Percentiles rank a stretch among this genome's conserved stretches.
phyloP scores from a whole-genome alignment of 192 early-diverging fungal genomes.

The Podila epicladia region DNA sequence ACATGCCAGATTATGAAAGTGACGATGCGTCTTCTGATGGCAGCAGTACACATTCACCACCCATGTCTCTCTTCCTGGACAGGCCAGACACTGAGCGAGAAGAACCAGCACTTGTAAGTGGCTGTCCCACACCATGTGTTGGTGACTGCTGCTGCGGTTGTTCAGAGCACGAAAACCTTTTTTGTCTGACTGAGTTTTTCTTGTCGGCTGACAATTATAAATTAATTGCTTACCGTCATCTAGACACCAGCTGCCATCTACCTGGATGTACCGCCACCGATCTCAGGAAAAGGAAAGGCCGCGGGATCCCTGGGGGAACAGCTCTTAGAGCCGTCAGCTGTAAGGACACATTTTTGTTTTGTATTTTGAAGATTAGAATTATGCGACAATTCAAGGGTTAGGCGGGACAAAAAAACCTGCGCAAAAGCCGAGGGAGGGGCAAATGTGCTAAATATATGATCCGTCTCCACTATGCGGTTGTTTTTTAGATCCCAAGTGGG shows the following conservation, averaged over 20 bases:
- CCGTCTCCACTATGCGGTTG: too few relatives aligned
- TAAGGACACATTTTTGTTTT: slow-evolving; percentile 15
- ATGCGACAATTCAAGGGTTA: too few relatives aligned
- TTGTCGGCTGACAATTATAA: background rate
- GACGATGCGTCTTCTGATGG: slow-evolving; percentile 39
- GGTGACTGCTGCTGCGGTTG: too few relatives aligned
- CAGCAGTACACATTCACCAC: slow-evolving; percentile 36
- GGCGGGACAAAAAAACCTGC: too few relatives aligned
- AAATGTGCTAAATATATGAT: slow-evolving; percentile 5
- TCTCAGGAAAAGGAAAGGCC: slow-evolving; percentile 24
- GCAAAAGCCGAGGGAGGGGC: background rate
- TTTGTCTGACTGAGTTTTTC: slow-evolving; percentile 14
- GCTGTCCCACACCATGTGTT: background rate
- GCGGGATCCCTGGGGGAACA: slow-evolving; percentile 57
- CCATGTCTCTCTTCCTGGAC: slow-evolving; percentile 50
- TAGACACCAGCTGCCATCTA: slow-evolving; percentile 67
- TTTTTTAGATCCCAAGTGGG: slow-evolving; percentile 32
- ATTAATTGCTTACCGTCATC: background rate
- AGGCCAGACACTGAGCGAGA: slow-evolving; percentile 20
- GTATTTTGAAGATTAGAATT: background rate
- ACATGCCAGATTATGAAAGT: slow-evolving; percentile 41
- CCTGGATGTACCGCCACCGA: slow-evolving; percentile 53
- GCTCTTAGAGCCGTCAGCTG: slow-evolving; percentile 55
- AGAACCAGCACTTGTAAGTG: slow-evolving; percentile 37
- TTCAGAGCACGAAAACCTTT: slow-evolving; percentile 9